phyloP scores from a whole-genome alignment of 1,284 basidiomycete genomes.

The Ganoderma multipileum region DNA sequence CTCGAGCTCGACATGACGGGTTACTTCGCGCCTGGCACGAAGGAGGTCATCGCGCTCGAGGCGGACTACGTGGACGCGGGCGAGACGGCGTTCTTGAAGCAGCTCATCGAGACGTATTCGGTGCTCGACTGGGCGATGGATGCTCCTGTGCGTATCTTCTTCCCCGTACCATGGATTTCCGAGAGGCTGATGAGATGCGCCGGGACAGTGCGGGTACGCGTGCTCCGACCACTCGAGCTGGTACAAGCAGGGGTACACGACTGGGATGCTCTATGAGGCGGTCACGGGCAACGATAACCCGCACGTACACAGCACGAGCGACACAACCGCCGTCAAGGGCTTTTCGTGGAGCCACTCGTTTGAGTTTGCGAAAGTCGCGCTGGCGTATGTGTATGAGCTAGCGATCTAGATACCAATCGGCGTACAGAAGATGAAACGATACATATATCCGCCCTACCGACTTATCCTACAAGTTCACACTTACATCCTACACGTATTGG shows the following conservation, averaged over 20 bases:
- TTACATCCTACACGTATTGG: not conserved
- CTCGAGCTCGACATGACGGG: conserved; percentile 58
- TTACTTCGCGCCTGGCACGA: conserved; percentile 67
- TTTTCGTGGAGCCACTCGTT: conserved; percentile 62
- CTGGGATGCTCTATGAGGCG: conserved; percentile 50
- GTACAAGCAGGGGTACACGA: conserved; percentile 53
- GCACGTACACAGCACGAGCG: conserved; percentile 56
- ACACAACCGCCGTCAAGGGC: conserved; percentile 48
- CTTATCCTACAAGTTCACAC: not conserved
- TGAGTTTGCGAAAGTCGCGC: conserved; percentile 61
- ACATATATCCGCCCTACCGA: not conserved
- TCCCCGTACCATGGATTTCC: not conserved
- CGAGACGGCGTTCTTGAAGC: conserved; percentile 48
- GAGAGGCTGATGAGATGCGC: conserved; percentile 17
- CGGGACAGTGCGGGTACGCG: conserved; percentile 46
- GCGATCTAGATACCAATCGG: conserved; percentile 8
- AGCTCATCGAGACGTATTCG: conserved; percentile 47
- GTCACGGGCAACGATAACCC: conserved; percentile 52
- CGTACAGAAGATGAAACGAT: not conserved
- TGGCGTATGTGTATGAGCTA: conserved; percentile 57
- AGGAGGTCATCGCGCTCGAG: conserved; percentile 67
- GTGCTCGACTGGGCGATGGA: conserved; percentile 49
- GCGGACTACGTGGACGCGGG: conserved; percentile 63
- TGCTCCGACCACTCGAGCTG: conserved; percentile 56
- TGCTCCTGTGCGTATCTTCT: conserved; percentile 44